Evolutionary conservation across 345 rosid species (phyloP), one percentile per base, ranked within the genome.

Genomic region (Mercurialis annua): DNA sequence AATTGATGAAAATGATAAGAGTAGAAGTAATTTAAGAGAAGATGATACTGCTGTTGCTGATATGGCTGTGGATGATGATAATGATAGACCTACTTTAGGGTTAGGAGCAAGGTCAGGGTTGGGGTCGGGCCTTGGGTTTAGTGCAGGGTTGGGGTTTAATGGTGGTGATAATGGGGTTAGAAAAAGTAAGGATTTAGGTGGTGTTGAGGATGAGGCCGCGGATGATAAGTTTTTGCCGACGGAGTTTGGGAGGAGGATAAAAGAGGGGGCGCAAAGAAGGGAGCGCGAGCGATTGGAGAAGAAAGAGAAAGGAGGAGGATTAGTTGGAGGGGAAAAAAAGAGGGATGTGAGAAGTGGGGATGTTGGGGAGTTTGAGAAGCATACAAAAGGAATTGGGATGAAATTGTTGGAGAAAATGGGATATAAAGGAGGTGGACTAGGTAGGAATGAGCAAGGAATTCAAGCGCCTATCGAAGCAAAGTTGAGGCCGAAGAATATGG

Each of bases 391-490:
- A 14, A 82, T 93, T 38, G 99, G 95, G 65, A 65, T 81, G 88
- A 89, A 74, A 73, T 67, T 94, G 82, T 78, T 94, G 71, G 92
- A 89, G 80, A 89, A 89, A 67, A 94, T 89, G 96, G 99, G 99
- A 10, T 93, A 87, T 66, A 84, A 80, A 68, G 96, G 96, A 62
- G 92, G 96, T 67, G 97, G 97, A 46, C 84, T 87, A 55, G 98
- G 98, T 65, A 90, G 81, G 77, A 83, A 91, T 60, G 75, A 76
- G 75, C 98, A 94, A 80, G 99, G 97, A 51, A 94, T 91, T 80
- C 86, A 83, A 23, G 77, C 84, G 14, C 97, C 98, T 2, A 70
- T 91, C 69, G 99, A 94, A 77, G 92, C 87, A 5, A 90, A 85
- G 83, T 10, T 87, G 89, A 86, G 96, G 72, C 99, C 98, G 0